A percentile compares a stretch with the other conserved stretches of the same genome.
These are phyloP conservation scores for Pichia manshurica DNA, from an alignment of 805 yeast genomes.

Conservation along the genomic window DNA sequence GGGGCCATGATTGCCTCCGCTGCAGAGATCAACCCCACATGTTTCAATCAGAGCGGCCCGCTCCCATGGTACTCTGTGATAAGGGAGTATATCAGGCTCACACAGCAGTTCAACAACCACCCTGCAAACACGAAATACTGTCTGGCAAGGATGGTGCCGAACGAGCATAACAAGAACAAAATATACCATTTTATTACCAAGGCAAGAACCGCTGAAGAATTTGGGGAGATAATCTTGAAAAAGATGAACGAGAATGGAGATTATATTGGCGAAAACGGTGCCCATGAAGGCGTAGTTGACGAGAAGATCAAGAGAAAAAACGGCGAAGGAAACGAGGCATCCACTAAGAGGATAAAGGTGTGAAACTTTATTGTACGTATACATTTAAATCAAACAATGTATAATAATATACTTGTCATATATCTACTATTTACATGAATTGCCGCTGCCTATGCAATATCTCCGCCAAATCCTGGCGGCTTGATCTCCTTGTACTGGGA, in stretches of 20 bases:
- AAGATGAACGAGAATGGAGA: conserved; percentile 35
- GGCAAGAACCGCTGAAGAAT: conserved; percentile 50
- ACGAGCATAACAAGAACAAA: conserved; percentile 28
- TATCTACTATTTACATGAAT: not conserved
- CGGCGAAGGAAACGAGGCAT: not conserved
- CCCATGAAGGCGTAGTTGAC: not conserved
- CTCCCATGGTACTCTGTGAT: conserved; percentile 51
- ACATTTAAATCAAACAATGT: not conserved
- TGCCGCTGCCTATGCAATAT: not conserved
- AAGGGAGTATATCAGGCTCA: conserved; percentile 50
- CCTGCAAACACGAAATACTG: conserved; percentile 77
- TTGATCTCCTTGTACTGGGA: conserved; percentile 34
- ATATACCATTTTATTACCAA: conserved; percentile 52
- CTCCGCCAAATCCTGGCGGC: conserved; percentile 49
- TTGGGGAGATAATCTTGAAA: conserved; percentile 32
- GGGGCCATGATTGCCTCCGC: conserved; percentile 94
- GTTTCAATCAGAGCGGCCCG: conserved; percentile 45
- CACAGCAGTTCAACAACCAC: conserved; percentile 54
- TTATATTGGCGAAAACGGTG: conserved; percentile 11
- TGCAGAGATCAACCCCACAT: conserved; percentile 83
- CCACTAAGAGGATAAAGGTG: not conserved
- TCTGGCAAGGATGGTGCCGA: conserved; percentile 67
- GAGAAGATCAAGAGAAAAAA: not conserved
- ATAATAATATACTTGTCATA: not conserved
- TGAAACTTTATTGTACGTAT: no score